These are phyloP conservation scores for Coelastrella sp. DNA, from an alignment of 139 green algal species.

Conservation along the genomic window DNA sequence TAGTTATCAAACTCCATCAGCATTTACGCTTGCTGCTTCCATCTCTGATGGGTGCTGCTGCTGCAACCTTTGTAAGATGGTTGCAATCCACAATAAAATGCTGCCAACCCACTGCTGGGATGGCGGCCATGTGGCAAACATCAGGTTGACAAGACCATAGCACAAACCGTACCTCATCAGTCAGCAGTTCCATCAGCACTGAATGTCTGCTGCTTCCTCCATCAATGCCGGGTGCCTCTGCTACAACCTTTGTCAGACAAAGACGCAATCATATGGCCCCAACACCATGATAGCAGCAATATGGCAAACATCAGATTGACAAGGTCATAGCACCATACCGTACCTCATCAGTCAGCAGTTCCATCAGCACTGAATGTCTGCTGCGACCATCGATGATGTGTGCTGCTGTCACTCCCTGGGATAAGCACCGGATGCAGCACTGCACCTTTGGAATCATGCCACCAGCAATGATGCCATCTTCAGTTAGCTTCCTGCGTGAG, in stretches of 20 bases:
- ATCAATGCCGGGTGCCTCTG: constrained; percentile 99
- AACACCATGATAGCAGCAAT: too few species aligned
- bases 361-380: constrained; percentile 96
- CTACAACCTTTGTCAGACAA: too few species aligned
- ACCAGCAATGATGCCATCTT: constrained; percentile 92
- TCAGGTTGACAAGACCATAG: too few species aligned
- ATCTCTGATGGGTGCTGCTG: too few species aligned
- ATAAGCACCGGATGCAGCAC: constrained; percentile 96
- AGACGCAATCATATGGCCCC: too few species aligned
- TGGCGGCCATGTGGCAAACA: too few species aligned
- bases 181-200: constrained; percentile 98
- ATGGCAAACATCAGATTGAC: too few species aligned
- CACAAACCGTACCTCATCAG: constrained; percentile 75
- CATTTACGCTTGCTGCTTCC: too few species aligned
- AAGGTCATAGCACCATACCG: background rate
- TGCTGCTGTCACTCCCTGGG: constrained; percentile 92
- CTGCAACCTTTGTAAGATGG: too few species aligned
- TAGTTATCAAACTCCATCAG: too few species aligned
- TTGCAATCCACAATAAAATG: too few species aligned
- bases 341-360: constrained; percentile 95
- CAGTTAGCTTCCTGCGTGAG: constrained; percentile 76
- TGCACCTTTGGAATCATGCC: constrained; percentile 75
- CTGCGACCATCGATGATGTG: constrained; percentile 99
- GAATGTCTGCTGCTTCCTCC: constrained; percentile 92
- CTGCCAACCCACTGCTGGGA: too few species aligned